These are phyloP conservation scores for Xylaria nigripes DNA, from an alignment of 495 filamentous ascomycete species.

Conservation along the genomic window DNA sequence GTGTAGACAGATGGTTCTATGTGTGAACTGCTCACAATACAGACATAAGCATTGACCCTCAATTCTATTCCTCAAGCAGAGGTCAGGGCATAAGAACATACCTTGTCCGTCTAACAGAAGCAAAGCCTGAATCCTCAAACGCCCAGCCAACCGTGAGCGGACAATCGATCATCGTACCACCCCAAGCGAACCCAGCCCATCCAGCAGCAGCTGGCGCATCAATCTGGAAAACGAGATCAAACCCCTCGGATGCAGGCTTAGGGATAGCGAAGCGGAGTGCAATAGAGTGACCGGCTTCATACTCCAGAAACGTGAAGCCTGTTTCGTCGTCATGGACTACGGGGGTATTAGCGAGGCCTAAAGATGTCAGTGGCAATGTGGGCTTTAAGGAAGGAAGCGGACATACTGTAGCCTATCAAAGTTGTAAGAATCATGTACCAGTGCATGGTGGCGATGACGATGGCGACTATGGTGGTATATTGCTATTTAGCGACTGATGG, in stretches of 20 bases:
- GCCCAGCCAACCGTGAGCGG: constrained; percentile 35
- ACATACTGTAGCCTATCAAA: not conserved
- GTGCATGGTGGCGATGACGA: not conserved
- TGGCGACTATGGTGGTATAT: not conserved
- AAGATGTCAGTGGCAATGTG: constrained; percentile 2
- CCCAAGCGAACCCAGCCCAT: constrained; percentile 39
- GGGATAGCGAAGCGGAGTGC: constrained; percentile 37
- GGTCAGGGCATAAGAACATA: constrained; percentile 17
- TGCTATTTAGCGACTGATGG: too few relatives aligned
- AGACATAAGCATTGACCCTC: too few relatives aligned
- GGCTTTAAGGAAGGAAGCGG: not conserved
- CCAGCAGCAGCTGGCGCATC: constrained; percentile 33
- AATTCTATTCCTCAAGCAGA: not conserved
- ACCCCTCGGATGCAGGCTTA: constrained; percentile 19
- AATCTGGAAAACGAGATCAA: constrained; percentile 37
- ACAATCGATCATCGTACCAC: constrained; percentile 33
- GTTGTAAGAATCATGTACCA: not conserved
- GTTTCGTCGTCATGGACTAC: constrained; percentile 40
- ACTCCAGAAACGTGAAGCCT: constrained; percentile 42
- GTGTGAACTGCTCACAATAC: not conserved
- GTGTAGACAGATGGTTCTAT: constrained; percentile 23
- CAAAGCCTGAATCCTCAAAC: constrained; percentile 19
- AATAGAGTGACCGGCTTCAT: constrained; percentile 25
- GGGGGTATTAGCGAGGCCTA: constrained; percentile 18
- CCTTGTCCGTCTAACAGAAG: constrained; percentile 31